Conservation (phyloP, 2,329 filamentous ascomycete genomes). For the Epicoccum sorghinum region DNA sequence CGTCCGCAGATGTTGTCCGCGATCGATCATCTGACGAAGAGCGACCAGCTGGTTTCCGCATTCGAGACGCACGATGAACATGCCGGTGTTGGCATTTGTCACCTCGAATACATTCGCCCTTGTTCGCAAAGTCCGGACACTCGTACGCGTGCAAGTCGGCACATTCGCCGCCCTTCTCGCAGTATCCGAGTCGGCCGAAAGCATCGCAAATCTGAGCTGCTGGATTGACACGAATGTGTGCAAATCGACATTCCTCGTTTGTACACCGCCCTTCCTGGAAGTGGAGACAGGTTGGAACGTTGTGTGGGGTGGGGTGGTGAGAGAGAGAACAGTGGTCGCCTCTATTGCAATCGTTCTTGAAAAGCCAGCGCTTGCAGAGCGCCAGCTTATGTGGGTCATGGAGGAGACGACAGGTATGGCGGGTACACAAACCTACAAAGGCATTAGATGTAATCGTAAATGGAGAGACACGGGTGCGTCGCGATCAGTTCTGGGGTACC, state of each 20-base stretch:
- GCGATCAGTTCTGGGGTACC: conserved; percentile 31
- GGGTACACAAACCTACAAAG: conserved; percentile 76
- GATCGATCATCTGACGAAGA: conserved; percentile 21
- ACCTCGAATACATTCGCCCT: conserved; percentile 76
- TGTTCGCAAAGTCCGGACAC: conserved; percentile 95
- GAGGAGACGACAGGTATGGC: conserved; percentile 76
- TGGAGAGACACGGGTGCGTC: conserved; percentile 8
- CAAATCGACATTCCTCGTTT: conserved; percentile 84
- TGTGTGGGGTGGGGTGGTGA: conserved; percentile 81
- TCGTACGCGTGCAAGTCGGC: conserved; percentile 86
- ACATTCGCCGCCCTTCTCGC: conserved; percentile 79
- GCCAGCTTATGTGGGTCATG: conserved; percentile 89
- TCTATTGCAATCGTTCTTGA: conserved; percentile 76
- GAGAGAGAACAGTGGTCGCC: conserved; percentile 88
- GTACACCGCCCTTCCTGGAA: conserved; percentile 89
- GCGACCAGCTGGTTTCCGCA: conserved; percentile 27
- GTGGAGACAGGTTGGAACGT: conserved; percentile 87
- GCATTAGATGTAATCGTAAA: conserved; percentile 23
- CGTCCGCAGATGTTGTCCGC: conserved; percentile 17
- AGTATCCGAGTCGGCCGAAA: conserved; percentile 89
- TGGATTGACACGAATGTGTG: conserved; percentile 79
- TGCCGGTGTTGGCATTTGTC: conserved; percentile 84
- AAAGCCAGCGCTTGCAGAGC: conserved; percentile 85
- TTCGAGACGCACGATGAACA: conserved; percentile 62
- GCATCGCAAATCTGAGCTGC: conserved; percentile 79